Evolutionary conservation across 2,329 filamentous ascomycete species (phyloP).

Genomic region (Neodidymelliopsis sp.): DNA sequence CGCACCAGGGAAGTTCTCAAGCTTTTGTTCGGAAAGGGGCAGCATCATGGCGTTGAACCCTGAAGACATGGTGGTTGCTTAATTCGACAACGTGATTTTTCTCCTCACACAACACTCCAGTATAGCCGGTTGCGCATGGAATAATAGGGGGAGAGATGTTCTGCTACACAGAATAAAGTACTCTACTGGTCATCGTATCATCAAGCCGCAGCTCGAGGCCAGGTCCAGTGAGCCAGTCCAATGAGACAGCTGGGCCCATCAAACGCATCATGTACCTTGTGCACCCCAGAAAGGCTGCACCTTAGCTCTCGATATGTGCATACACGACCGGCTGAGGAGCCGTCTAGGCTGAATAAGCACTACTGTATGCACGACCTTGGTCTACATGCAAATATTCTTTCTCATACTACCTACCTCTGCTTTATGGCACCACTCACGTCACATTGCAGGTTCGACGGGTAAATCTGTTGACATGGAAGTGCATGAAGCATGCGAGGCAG

Average conservation of each 20-base stretch:
- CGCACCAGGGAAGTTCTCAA: not conserved
- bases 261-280: not conserved
- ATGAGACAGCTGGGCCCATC: not conserved
- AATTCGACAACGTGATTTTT: not conserved
- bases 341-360: conserved; percentile 1
- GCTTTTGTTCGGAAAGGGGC: not conserved
- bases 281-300: not conserved
- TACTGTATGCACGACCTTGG: not conserved
- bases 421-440: not conserved
- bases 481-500: not conserved
- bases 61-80: not conserved
- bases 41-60: not conserved
- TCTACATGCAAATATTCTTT: not conserved
- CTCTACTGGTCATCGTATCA: not conserved
- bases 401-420: not conserved
- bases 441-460: not conserved
- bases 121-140: not conserved
- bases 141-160: not conserved
- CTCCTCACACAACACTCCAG: not conserved
- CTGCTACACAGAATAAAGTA: not conserved
- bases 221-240: not conserved
- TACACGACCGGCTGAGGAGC: conserved; percentile 1
- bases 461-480: not conserved
- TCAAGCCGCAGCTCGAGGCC: too few species aligned
- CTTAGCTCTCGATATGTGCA: not conserved